Evolutionary conservation across 768 basidiomycete species (phyloP).

Genomic region (Phylloporus arenicola): DNA sequence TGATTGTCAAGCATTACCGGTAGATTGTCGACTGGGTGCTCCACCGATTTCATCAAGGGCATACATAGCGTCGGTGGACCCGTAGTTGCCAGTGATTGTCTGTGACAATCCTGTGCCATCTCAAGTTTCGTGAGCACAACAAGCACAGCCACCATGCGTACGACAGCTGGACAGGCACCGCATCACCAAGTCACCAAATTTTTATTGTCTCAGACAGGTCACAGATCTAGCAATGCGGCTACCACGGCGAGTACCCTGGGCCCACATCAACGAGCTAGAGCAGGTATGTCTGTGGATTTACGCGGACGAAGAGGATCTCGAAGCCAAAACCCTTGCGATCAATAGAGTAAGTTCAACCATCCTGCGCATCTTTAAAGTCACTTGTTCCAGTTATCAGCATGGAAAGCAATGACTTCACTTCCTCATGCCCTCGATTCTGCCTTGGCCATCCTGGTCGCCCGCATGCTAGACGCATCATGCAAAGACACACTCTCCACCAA

Average conservation of each 20-base stretch:
- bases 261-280: conserved; percentile 61
- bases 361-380: conserved; percentile 4
- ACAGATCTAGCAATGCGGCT: conserved; percentile 66
- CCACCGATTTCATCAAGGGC: too few species aligned
- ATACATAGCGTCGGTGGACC: too few species aligned
- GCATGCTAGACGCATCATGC: conserved; percentile 46
- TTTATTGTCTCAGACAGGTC: too few species aligned
- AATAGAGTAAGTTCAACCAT: conserved; percentile 49
- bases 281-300: conserved; percentile 75
- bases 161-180: not conserved
- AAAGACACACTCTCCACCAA: conserved; percentile 13
- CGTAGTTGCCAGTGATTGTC: too few species aligned
- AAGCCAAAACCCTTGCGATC: conserved; percentile 54
- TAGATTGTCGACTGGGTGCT: too few species aligned
- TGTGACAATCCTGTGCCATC: not conserved
- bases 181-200: not conserved
- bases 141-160: not conserved
- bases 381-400: conserved; percentile 61
- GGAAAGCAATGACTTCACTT: conserved; percentile 68
- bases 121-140: too few species aligned
- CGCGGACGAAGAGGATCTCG: conserved; percentile 52
- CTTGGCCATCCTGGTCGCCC: conserved; percentile 54
- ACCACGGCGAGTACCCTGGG: conserved; percentile 81
- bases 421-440: conserved; percentile 79
- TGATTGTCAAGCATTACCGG: too few species aligned